Base-by-base conservation (phyloP, 495 filamentous ascomycete species). In the Podospora sp. region DNA sequence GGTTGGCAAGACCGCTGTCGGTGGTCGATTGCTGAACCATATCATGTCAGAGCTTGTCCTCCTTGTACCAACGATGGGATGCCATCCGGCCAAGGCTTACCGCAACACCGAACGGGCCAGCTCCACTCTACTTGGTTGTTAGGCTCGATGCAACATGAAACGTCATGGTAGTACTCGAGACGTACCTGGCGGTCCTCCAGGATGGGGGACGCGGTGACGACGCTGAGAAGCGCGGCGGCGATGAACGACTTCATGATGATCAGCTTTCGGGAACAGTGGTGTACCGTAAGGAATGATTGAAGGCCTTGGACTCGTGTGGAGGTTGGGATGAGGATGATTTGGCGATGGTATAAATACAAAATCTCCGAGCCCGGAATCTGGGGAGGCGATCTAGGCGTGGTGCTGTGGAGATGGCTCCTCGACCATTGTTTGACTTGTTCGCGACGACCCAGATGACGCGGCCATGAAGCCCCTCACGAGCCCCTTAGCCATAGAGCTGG, bases 1-100 rank as follows among this genome's bases (percentile, higher is more conserved):
- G 75, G 59, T 58, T 27, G 8, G 62, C 25, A 22, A 77, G 69
- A 25, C 25, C 63, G 5, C 63, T n/a, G 62, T 73, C 73, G 46
- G 69, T 68, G 0, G 62, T 61, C 20, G 69, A 72, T 9, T 36
- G 59, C 71, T 73, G 60, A 1, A 22, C 18, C 4, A 9, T 25
- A 6, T 0, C 29, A 6, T 0, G 29, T 59, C 16, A 35, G 35
- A 50, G 12, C 25, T 0, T 29, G 8, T 33, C 29, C 29, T 33
- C 29, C 0, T 50, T 65, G 1, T 29, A 40, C 7, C 33, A 18
- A 11, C 0, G 1, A 4, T 4, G 6, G 20, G 27, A 1, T 11
- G 20, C 20, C 5, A 21, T 0, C 2, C 5, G 14, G 55, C 58
- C 55, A 33, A 59, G 59, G 33, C 16, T 50, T 55, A 26, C 51